phyloP scores from a whole-genome alignment of 441 rosid species.

The Mallotus japonicus region DNA sequence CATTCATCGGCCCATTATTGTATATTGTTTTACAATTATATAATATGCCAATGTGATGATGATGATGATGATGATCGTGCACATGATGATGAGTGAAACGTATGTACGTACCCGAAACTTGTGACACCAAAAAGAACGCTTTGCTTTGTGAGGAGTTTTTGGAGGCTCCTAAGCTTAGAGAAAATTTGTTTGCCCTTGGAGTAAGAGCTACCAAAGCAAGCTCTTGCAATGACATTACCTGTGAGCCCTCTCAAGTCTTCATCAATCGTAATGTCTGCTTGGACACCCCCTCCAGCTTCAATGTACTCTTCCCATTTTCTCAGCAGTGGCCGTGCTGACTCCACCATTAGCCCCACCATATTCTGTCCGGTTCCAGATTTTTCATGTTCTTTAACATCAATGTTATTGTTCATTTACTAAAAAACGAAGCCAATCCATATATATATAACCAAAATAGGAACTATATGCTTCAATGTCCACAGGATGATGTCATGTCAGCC shows the following conservation, averaged over 20 bases:
- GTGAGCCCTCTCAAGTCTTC: slow-evolving; percentile 59
- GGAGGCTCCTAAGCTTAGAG: slow-evolving; percentile 68
- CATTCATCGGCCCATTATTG: neutral
- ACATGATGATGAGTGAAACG: neutral
- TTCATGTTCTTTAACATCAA: neutral
- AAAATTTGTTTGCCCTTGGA: slow-evolving; percentile 65
- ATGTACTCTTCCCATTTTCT: slow-evolving; percentile 56
- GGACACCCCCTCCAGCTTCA: slow-evolving; percentile 33
- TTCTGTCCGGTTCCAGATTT: slow-evolving; percentile 31
- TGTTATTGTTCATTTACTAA: too few relatives aligned
- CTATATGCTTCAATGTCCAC: too few relatives aligned
- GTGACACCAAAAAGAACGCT: slow-evolving; percentile 47
- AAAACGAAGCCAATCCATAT: too few relatives aligned
- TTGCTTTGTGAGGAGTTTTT: slow-evolving; percentile 45
- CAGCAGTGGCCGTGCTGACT: slow-evolving; percentile 53
- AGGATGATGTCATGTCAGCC: too few relatives aligned
- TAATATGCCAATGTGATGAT: too few relatives aligned
- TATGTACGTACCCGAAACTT: slow-evolving; percentile 33
- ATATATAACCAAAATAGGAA: too few relatives aligned
- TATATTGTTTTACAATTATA: too few relatives aligned
- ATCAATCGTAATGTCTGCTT: slow-evolving; percentile 55
- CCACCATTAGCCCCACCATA: slow-evolving; percentile 76
- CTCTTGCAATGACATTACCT: slow-evolving; percentile 72
- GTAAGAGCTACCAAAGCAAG: slow-evolving; percentile 78
- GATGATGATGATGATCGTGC: too few relatives aligned